phyloP scores from a whole-genome alignment of 345 rosid species.

The Arabidopsis thaliana region DNA sequence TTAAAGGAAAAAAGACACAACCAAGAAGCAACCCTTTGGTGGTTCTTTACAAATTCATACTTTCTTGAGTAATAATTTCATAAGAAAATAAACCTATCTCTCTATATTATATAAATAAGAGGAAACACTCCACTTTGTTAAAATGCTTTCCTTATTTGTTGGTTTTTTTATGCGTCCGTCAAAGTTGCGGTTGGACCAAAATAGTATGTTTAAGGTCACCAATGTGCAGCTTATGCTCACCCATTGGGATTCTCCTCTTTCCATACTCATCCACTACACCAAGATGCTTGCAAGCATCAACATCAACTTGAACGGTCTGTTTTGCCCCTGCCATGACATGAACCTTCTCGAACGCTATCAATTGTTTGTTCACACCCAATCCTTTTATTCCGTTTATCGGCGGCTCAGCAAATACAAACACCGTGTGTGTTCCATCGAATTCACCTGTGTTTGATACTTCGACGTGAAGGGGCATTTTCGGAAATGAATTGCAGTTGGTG shows the following conservation, averaged over 20 bases:
- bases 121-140: slow-evolving; percentile 30
- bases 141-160: slow-evolving; percentile 19
- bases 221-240: slow-evolving; percentile 69
- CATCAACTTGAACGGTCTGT: slow-evolving; percentile 49
- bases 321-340: slow-evolving; percentile 63
- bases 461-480: slow-evolving; percentile 53
- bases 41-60: slow-evolving; percentile 32
- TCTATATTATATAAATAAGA: slow-evolving; percentile 22
- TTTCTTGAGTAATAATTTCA: slow-evolving; percentile 30
- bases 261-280: slow-evolving; percentile 79
- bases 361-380: slow-evolving; percentile 55
- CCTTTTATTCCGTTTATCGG: slow-evolving; percentile 56
- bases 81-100: slow-evolving; percentile 25
- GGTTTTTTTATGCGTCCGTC: slow-evolving; percentile 42
- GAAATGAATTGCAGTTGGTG: slow-evolving; percentile 54
- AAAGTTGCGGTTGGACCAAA: slow-evolving; percentile 59
- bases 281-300: slow-evolving; percentile 81
- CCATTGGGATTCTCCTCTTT: slow-evolving; percentile 85
- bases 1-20: neutral
- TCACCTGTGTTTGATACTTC: slow-evolving; percentile 73
- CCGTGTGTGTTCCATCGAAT: slow-evolving; percentile 75
- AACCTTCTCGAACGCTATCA: slow-evolving; percentile 74
- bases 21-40: slow-evolving; percentile 42
- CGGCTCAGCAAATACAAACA: slow-evolving; percentile 68
- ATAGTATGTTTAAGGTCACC: slow-evolving; percentile 88